Percentiles rank a stretch among this genome's conserved stretches.
Conservation (phyloP, 768 basidiomycete species). For the Tylopilus cervinicoccineus region DNA sequence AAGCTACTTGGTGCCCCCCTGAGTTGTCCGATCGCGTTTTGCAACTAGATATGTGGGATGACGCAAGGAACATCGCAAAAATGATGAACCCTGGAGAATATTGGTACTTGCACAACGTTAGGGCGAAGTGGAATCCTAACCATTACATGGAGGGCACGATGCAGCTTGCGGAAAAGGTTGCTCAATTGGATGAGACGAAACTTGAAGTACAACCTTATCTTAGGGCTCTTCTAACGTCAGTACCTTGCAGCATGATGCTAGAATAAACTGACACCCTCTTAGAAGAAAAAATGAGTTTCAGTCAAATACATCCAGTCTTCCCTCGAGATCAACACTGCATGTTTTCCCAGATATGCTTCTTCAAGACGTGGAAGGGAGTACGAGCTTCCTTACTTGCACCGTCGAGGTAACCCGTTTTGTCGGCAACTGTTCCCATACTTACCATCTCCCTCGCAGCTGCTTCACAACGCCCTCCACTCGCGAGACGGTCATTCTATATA, state of each 20-base stretch:
- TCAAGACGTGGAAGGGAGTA: conserved; percentile 40
- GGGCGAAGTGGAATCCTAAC: conserved; percentile 36
- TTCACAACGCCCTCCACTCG: conserved; percentile 37
- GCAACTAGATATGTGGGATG: conserved; percentile 59
- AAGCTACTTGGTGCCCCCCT: conserved; percentile 45
- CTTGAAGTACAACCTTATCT: conserved; percentile 36
- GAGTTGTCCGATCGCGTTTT: conserved; percentile 43
- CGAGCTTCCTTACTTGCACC: conserved; percentile 48
- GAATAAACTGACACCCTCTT: conserved; percentile 2
- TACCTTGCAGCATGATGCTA: conserved; percentile 7
- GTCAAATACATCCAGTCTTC: conserved; percentile 18
- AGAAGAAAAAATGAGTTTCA: conserved; percentile 49
- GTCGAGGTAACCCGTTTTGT: conserved; percentile 45
- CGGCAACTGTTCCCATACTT: neutral
- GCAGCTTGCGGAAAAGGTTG: conserved; percentile 39
- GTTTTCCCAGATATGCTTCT: conserved; percentile 45
- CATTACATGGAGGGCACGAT: conserved; percentile 55
- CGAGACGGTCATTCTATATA: conserved; percentile 40
- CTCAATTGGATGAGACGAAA: conserved; percentile 39
- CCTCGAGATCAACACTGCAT: conserved; percentile 24
- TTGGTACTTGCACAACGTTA: conserved; percentile 51
- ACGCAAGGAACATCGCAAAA: conserved; percentile 38
- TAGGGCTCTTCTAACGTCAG: conserved; percentile 51
- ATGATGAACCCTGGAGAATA: conserved; percentile 47
- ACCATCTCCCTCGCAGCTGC: conserved; percentile 35